Evolutionary conservation across 2,329 filamentous ascomycete genomes (phyloP).

Genomic region (Fusarium nodosum): DNA sequence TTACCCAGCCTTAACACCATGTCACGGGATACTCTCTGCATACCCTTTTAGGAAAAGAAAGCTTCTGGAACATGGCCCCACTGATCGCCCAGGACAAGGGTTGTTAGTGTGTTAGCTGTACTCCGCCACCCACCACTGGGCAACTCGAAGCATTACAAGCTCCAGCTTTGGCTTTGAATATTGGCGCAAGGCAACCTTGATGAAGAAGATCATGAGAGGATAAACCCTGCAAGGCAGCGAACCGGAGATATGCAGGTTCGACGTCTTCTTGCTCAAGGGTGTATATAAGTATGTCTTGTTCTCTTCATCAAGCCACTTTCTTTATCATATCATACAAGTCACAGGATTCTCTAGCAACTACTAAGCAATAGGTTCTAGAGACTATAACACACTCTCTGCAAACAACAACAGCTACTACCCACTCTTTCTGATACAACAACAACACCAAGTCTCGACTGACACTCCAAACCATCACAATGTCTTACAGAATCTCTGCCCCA

Average conservation of each 20-base stretch:
- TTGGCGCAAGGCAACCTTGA: conserved; percentile 20
- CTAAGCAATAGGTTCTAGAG: conserved; percentile 15
- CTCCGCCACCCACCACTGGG: conserved; percentile 27
- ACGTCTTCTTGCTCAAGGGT: conserved; percentile 1
- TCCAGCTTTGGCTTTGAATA: not conserved
- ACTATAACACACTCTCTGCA: conserved; percentile 23
- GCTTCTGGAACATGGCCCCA: conserved; percentile 29
- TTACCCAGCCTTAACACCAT: not conserved
- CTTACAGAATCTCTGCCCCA: conserved; percentile 78
- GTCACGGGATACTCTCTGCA: conserved; percentile 28
- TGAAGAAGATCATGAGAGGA: not conserved
- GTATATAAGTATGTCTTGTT: conserved; percentile 32
- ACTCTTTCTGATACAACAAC: not conserved
- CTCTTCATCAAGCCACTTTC: conserved; percentile 6
- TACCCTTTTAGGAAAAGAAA: conserved; percentile 25
- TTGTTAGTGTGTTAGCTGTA: not conserved
- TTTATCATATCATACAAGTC: conserved; percentile 4
- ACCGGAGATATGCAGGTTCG: conserved; percentile 1
- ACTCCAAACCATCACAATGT: conserved; percentile 56
- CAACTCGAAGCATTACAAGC: conserved; percentile 1
- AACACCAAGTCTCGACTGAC: not conserved
- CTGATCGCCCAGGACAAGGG: conserved; percentile 10
- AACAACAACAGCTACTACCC: not conserved
- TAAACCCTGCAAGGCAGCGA: conserved; percentile 13
- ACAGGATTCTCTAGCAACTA: conserved; percentile 12